Evolutionary conservation across 2,329 filamentous ascomycete species (phyloP), one percentile per base, ranked within the genome.

Genomic region (Nothomitra cinnamomea): DNA sequence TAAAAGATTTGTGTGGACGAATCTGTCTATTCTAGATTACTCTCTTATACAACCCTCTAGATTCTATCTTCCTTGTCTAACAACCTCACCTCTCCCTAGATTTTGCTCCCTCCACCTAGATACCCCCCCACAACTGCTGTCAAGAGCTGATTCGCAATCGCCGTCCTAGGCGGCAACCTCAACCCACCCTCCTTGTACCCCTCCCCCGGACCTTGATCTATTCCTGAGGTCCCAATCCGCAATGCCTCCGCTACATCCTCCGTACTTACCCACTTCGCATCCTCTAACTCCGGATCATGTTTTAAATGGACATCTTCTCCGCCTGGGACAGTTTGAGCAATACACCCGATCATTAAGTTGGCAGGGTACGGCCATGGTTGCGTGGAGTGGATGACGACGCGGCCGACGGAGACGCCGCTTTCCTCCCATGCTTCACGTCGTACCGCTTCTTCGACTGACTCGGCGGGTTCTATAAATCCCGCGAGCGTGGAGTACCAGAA

Each of bases 101-200:
- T 28, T 12, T 17, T 48, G n/a, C 43, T 25, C 6, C 1, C 21
- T 25, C 22, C 43, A 2, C 43, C n/a, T 17, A 25, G 43, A 3
- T 15, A 28, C 6, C 43, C 45, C 22, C 81, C 79, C 0, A 83
- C 77, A 13, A 95, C 87, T 1, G 88, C 87, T 52, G 73, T 75
- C 60, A 98, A 80, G 63, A 96, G 69, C 65, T 89, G 85, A 66
- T 96, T 85, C 15, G 92, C 92, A 74, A 98, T 96, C 1, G 92
- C 90, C 36, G 88, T 94, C 55, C 75, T 71, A 1, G 88, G 87
- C 47, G 92, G 92, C 63, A 98, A 67, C 54, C 87, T 78, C 70
- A 98, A 66, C 2, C 75, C 78, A 0, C 87, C 88, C 64, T 89
- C 80, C 64, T 80, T 83, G 63, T 88, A 89, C 10, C 75, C 82